Evolutionary conservation across 495 filamentous ascomycete genomes (phyloP), one percentile per base, ranked within the genome.

Genomic region (Trichoderma orchidacearum): DNA sequence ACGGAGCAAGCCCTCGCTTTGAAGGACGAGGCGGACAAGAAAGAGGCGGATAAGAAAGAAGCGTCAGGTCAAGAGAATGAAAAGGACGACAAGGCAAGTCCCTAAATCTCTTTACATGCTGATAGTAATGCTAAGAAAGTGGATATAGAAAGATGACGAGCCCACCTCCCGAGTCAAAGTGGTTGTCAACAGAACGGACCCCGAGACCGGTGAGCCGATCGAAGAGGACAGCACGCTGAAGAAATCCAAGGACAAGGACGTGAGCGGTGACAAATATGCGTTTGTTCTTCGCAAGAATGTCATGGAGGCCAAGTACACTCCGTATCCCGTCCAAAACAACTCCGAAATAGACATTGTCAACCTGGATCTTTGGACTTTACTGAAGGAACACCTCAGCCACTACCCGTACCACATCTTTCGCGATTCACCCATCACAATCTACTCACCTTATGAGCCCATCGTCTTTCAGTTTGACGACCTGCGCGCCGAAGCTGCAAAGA

Each of bases 381-480:
- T 56, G 54, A 56, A 50, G 35, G n/a, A 21, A 7, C n/a, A 21
- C 3, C 36, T 41, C 21, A 31, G 54, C 32, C 28, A 38, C 28
- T 41, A 50, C 25, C 54, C 54, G 4, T 60, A 36, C 55, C 34
- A 57, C 31, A 28, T 45, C 34, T 56, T 56, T 30, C 27, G 23
- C 18, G 23, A 41, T 3, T 8, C 29, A 13, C 5, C 7, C 9
- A 25, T 59, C 5, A 59, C 56, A n/a, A 30, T 60, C 8, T 8
- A 31, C 28, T 31, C 56, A 4, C 58, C 58, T 15, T 59, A 15
- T 13, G 56, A 59, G 18, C 36, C 31, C 29, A 23, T 60, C 25
- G 32, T 60, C 21, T 50, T 52, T 17, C 30, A 59, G 30, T 60
- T 56, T 56, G 56, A 59, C 23, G 27, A 34, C 7, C 48, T 60